Percentiles rank a stretch among this genome's conserved stretches.
Evolutionary conservation across 768 basidiomycete genomes (phyloP).

Genomic region (Tricholomella constricta): DNA sequence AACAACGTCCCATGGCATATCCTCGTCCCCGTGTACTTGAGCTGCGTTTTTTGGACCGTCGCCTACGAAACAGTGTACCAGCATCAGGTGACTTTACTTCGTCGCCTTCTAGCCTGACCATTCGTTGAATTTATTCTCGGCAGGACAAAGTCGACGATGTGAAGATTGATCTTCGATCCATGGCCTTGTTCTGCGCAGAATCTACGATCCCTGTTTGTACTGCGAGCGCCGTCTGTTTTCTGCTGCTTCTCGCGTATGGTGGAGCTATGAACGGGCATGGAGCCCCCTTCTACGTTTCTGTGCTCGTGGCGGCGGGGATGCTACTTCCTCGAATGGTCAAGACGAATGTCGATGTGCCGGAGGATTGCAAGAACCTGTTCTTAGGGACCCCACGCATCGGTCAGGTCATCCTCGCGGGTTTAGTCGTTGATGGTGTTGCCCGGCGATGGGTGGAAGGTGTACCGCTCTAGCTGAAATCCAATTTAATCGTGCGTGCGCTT

Average conservation of each 20-base stretch:
- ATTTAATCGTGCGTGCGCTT: no score
- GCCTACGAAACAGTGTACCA: slow-evolving; percentile 37
- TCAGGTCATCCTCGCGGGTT: slow-evolving; percentile 27
- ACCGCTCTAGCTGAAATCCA: slow-evolving; percentile 20
- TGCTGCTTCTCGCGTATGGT: slow-evolving; percentile 43
- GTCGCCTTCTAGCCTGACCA: background rate
- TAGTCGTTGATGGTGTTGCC: slow-evolving; percentile 25
- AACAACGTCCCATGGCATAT: slow-evolving; percentile 24
- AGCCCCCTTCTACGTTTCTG: slow-evolving; percentile 29
- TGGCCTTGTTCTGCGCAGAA: slow-evolving; percentile 54
- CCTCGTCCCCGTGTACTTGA: slow-evolving; percentile 26
- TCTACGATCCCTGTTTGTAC: slow-evolving; percentile 49
- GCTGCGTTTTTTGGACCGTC: slow-evolving; percentile 31
- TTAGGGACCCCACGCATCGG: slow-evolving; percentile 28
- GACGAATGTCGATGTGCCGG: slow-evolving; percentile 29
- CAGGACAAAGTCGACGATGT: slow-evolving; percentile 64
- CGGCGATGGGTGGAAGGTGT: slow-evolving; percentile 19
- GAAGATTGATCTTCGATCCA: slow-evolving; percentile 57
- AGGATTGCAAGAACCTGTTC: slow-evolving; percentile 28
- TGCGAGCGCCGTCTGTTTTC: slow-evolving; percentile 44
- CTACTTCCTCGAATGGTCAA: slow-evolving; percentile 21
- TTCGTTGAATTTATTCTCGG: slow-evolving; percentile 11
- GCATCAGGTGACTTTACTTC: slow-evolving; percentile 24
- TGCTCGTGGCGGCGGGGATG: slow-evolving; percentile 19
- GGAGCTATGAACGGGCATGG: slow-evolving; percentile 49